A percentile compares a stretch with the other conserved stretches of the same genome.
Evolutionary conservation across 352 stramenopile genomes (phyloP).

Genomic region (Saprolegnia parasitica): DNA sequence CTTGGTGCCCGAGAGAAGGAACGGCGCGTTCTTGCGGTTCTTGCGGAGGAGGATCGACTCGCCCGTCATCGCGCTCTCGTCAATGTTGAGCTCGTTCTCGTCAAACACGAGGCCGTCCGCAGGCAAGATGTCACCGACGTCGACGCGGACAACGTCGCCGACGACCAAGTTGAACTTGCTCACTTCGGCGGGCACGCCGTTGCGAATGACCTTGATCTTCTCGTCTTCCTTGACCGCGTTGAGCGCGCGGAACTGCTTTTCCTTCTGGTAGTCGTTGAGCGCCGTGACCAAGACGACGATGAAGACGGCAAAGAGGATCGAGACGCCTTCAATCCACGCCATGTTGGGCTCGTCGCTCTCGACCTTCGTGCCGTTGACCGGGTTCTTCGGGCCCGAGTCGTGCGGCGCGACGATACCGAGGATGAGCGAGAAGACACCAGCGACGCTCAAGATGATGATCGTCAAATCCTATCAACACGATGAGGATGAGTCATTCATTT

Average conservation of each 20-base stretch:
- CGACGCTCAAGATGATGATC: conserved; percentile 57
- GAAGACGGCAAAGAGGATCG: conserved; percentile 88
- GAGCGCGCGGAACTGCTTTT: conserved; percentile 83
- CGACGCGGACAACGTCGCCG: conserved; percentile 81
- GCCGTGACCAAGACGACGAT: conserved; percentile 88
- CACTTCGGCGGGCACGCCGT: conserved; percentile 54
- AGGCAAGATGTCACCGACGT: conserved; percentile 84
- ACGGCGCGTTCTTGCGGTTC: conserved; percentile 67
- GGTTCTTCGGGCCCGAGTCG: conserved; percentile 36
- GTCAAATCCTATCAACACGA: conserved; percentile 46
- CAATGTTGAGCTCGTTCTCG: conserved; percentile 84
- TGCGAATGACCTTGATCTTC: conserved; percentile 80
- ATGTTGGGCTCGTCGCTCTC: conserved; percentile 6
- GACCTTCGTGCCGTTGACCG: conserved; percentile 30
- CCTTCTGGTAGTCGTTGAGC: conserved; percentile 90
- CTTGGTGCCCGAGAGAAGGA: conserved; percentile 93
- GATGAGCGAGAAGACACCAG: conserved; percentile 53
- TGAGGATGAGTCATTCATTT: no score
- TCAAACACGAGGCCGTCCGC: conserved; percentile 90
- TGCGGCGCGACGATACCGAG: conserved; percentile 48
- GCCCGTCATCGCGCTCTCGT: conserved; percentile 90
- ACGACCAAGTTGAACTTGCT: conserved; percentile 79
- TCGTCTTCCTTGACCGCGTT: conserved; percentile 81
- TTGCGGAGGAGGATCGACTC: conserved; percentile 90
- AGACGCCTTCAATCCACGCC: conserved; percentile 87